These are phyloP conservation scores for Umbelopsis vinacea DNA, from an alignment of 192 early-diverging fungal genomes.

Conservation along the genomic window DNA sequence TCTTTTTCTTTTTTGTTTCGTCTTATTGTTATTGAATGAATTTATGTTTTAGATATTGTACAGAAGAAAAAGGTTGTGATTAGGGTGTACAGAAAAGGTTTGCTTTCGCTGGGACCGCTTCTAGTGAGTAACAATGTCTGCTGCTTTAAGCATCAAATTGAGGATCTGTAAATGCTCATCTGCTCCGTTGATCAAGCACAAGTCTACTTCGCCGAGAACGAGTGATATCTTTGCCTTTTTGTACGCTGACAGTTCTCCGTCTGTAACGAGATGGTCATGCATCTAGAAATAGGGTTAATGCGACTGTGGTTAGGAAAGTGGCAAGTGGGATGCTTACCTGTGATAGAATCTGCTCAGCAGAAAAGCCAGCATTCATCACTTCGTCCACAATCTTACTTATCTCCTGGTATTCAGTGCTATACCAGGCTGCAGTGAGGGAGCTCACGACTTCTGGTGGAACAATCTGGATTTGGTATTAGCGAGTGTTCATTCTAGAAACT, in stretches of 20 bases:
- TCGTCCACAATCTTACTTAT: constrained; percentile 60
- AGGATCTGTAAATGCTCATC: constrained; percentile 91
- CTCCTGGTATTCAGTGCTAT: constrained; percentile 43
- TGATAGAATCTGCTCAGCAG: constrained; percentile 70
- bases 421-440: constrained; percentile 60
- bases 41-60: neutral
- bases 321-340: constrained; percentile 53
- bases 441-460: constrained; percentile 71
- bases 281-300: constrained; percentile 44
- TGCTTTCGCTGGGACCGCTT: too few relatives aligned
- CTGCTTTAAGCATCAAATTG: constrained; percentile 60
- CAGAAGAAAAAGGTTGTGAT: neutral
- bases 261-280: constrained; percentile 64
- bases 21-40: neutral
- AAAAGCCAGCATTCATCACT: constrained; percentile 74
- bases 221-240: constrained; percentile 77
- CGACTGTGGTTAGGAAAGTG: neutral
- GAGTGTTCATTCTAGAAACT: neutral
- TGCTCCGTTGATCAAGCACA: constrained; percentile 80
- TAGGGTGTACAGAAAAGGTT: neutral
- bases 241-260: constrained; percentile 62
- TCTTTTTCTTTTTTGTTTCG: neutral
- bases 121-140: constrained; percentile 38
- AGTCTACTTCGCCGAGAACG: constrained; percentile 71
- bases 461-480: constrained; percentile 41